These are phyloP conservation scores for Calonectria fujianensis DNA, from an alignment of 2,329 filamentous ascomycete genomes.

Conservation along the genomic window DNA sequence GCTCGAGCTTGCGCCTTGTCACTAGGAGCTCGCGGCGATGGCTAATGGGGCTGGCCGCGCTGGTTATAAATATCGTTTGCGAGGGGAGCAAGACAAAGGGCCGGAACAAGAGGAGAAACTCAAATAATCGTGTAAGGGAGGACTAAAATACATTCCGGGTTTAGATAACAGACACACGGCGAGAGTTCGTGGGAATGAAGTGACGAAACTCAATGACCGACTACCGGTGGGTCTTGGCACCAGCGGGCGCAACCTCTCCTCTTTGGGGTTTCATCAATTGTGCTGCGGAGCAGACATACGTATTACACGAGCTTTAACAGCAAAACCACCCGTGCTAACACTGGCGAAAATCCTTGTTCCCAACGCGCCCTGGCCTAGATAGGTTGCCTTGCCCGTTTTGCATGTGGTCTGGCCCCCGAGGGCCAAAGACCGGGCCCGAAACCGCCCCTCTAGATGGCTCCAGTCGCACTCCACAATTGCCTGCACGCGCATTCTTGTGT, in stretches of 20 bases:
- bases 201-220: slow-evolving; percentile 53
- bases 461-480: slow-evolving; percentile 36
- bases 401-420: slow-evolving; percentile 33
- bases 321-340: slow-evolving; percentile 28
- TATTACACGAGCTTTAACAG: slow-evolving; percentile 20
- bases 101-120: slow-evolving; percentile 29
- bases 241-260: slow-evolving; percentile 47
- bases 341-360: slow-evolving; percentile 24
- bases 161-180: slow-evolving; percentile 43
- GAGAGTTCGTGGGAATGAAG: slow-evolving; percentile 53
- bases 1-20: slow-evolving; percentile 41
- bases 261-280: slow-evolving; percentile 40
- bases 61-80: slow-evolving; percentile 49
- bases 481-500: slow-evolving; percentile 36
- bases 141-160: slow-evolving; percentile 49
- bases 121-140: slow-evolving; percentile 21
- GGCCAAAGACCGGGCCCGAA: slow-evolving; percentile 27
- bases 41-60: slow-evolving; percentile 39
- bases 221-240: slow-evolving; percentile 52
- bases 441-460: slow-evolving; percentile 38
- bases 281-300: slow-evolving; percentile 31
- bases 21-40: slow-evolving; percentile 45
- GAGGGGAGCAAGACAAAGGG: slow-evolving; percentile 27
- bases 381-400: slow-evolving; percentile 36
- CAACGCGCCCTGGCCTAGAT: slow-evolving; percentile 10